Base-by-base conservation (phyloP, 192 early-diverging fungal genomes). In the Entophlyctis luteolus region DNA sequence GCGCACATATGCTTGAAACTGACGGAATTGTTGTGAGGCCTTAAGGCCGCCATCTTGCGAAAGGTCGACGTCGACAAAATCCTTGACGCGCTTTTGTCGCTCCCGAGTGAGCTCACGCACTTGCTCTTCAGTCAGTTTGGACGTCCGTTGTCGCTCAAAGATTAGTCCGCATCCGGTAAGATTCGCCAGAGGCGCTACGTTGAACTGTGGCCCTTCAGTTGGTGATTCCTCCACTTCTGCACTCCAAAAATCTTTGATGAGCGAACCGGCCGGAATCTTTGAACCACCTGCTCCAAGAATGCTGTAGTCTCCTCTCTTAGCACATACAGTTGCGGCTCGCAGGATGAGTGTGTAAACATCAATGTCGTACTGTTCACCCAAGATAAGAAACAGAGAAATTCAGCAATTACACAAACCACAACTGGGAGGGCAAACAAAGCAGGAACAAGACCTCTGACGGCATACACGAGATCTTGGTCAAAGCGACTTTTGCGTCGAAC, bases 101-200 rank as follows among this genome's bases (percentile, higher is more conserved):
- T 57, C 55, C 14, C 8, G 8, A 14, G 12, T 25, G 4, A 57
- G 32, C 55, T 57, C 55, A 6, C 35, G 12, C 4, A 57, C 22
- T 10, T 34, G 12, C n/a, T 12, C 23, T 57, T 23, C 29, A 32
- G 22, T 57, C 55, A 57, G 35, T 34, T 32, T 25, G 12, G 55
- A 25, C 27, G 27, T 57, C 33, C 35, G 27, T 57, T 57, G 55
- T 14, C 55, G 4, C 33, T 57, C 55, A 34, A 57, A 57, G 22
- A 57, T 57, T 14, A 57, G 55, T 16, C 55, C 55, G 28, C 55
- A 57, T 16, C 55, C 55, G 16, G 55, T 57, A 4, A 57, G 22
- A 34, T 57, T 57, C 5, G 55, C 55, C 55, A 57, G 35, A 14
- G 55, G 55, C 14, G 55, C 55, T 5, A 57, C 32, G 27, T 52